These are phyloP conservation scores for Calycina marina DNA, from an alignment of 2,329 filamentous ascomycete species.

Conservation along the genomic window DNA sequence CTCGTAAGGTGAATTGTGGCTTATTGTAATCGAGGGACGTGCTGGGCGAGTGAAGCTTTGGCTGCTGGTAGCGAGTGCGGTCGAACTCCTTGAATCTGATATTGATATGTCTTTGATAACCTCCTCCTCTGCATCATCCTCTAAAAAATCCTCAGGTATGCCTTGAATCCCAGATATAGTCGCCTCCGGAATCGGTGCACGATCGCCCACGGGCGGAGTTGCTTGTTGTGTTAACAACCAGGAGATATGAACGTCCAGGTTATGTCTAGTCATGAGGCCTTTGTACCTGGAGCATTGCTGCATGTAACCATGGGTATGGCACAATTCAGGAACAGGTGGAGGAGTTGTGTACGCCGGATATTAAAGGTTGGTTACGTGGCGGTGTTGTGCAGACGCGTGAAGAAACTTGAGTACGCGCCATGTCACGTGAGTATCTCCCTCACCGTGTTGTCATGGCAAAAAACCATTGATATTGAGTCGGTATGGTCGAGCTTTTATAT, in stretches of 20 bases:
- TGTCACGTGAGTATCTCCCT: no score
- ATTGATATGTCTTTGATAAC: no score
- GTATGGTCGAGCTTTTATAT: no score
- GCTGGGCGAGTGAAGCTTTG: slow-evolving; percentile 13
- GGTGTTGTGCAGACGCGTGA: no score
- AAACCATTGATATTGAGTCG: no score
- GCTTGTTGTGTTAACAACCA: slow-evolving; percentile 21
- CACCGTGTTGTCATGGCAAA: no score
- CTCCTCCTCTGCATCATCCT: slow-evolving; percentile 8
- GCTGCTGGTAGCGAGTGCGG: slow-evolving; percentile 13
- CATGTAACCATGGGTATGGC: slow-evolving; percentile 14
- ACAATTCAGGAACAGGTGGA: no score
- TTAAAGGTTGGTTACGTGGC: no score
- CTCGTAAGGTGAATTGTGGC: slow-evolving; percentile 6
- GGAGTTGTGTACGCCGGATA: no score
- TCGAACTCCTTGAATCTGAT: slow-evolving; percentile 1
- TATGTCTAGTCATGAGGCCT: slow-evolving; percentile 23
- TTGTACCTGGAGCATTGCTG: slow-evolving; percentile 8
- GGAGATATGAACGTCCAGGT: slow-evolving; percentile 21
- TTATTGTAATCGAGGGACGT: slow-evolving; percentile 9
- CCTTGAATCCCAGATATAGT: slow-evolving; percentile 3
- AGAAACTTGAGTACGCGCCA: no score
- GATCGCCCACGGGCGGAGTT: slow-evolving; percentile 12
- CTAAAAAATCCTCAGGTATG: slow-evolving; percentile 1
- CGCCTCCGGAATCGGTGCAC: slow-evolving; percentile 3